Percentiles rank a stretch among this genome's conserved stretches.
These are phyloP conservation scores for Sugiyamaella paludigena DNA, from an alignment of 1,139 yeast species.

Conservation along the genomic window DNA sequence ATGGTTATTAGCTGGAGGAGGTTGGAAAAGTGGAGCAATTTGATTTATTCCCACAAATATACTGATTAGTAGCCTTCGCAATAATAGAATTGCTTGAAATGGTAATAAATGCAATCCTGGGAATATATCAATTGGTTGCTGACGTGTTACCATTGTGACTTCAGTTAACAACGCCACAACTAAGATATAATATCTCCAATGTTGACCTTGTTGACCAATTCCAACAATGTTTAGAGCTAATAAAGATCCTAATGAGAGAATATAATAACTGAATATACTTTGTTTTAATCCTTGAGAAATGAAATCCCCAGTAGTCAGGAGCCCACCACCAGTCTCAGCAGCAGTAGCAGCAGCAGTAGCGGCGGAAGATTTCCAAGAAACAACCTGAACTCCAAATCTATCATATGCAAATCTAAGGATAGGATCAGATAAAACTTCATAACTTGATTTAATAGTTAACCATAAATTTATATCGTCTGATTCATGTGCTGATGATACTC, in stretches of 20 bases:
- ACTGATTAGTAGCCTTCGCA: slow-evolving; percentile 18
- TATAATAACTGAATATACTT: slow-evolving; percentile 24
- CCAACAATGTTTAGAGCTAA: slow-evolving; percentile 25
- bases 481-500: background rate
- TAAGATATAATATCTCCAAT: slow-evolving; percentile 30
- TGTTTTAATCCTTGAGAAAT: slow-evolving; percentile 21
- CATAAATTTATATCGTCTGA: slow-evolving; percentile 24
- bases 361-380: slow-evolving; percentile 14
- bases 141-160: slow-evolving; percentile 26
- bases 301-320: background rate
- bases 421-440: slow-evolving; percentile 32
- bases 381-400: slow-evolving; percentile 27
- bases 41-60: slow-evolving; percentile 21
- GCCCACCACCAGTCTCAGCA: background rate
- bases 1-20: slow-evolving; percentile 4
- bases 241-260: slow-evolving; percentile 22
- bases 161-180: slow-evolving; percentile 25
- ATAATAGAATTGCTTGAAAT: slow-evolving; percentile 24
- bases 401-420: slow-evolving; percentile 36
- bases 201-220: slow-evolving; percentile 25
- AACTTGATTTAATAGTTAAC: slow-evolving; percentile 30
- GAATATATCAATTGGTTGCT: slow-evolving; percentile 13
- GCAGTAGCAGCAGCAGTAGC: background rate
- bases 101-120: slow-evolving; percentile 23
- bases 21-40: slow-evolving; percentile 18